Evolutionary conservation across 352 stramenopile genomes (phyloP).

Genomic region (Albugo candida): DNA sequence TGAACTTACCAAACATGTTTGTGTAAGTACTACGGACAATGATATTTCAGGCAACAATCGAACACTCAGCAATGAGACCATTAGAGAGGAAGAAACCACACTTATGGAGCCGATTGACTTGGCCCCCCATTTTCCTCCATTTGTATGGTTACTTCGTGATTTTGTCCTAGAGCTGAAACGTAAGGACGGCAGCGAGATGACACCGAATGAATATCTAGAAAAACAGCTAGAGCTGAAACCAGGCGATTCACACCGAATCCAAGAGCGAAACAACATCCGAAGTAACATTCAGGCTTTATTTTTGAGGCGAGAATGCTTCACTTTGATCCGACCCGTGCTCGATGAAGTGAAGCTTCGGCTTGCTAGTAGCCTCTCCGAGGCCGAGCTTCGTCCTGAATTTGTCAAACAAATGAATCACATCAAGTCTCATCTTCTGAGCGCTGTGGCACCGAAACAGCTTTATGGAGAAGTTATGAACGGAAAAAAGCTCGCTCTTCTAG

Average conservation of each 20-base stretch:
- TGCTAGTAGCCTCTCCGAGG: constrained; percentile 27
- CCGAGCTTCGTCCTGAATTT: constrained; percentile 60
- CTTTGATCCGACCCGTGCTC: constrained; percentile 49
- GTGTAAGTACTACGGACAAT: constrained; percentile 19
- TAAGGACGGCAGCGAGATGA: constrained; percentile 28
- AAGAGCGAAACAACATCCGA: constrained; percentile 53
- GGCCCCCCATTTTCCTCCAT: constrained; percentile 60
- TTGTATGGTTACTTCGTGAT: constrained; percentile 65
- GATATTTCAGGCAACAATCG: constrained; percentile 8
- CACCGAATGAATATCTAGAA: constrained; percentile 57
- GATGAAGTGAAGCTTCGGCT: constrained; percentile 38
- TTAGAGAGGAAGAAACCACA: not conserved
- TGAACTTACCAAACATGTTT: constrained; percentile 70
- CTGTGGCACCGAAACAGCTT: constrained; percentile 39
- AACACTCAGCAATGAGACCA: constrained; percentile 9
- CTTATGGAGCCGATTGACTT: constrained; percentile 26
- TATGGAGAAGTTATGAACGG: constrained; percentile 46
- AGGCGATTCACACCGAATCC: constrained; percentile 17
- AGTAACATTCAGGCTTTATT: constrained; percentile 49
- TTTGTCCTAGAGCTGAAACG: constrained; percentile 63
- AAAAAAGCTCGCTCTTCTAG: constrained; percentile 34
- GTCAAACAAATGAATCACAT: constrained; percentile 40
- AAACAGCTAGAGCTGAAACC: constrained; percentile 43
- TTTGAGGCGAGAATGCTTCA: constrained; percentile 47
- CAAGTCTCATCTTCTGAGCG: constrained; percentile 22